phyloP scores from a whole-genome alignment of 352 stramenopile species.

The Phytophthora pinifolia region DNA sequence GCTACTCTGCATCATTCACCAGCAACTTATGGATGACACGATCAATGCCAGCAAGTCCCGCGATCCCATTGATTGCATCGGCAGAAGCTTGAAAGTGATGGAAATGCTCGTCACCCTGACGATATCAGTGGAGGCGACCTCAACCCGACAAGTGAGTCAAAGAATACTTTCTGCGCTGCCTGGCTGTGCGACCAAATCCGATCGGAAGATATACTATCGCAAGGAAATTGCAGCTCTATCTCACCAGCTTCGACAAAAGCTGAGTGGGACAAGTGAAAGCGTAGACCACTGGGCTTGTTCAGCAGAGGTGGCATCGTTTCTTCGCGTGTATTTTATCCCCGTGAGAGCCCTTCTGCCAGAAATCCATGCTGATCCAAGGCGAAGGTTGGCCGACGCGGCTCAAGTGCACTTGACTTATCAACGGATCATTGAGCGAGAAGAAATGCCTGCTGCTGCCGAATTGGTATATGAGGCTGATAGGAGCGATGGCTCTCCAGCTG shows the following conservation, averaged over 20 bases:
- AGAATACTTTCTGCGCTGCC: constrained; percentile 29
- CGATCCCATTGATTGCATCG: constrained; percentile 25
- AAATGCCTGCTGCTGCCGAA: background rate
- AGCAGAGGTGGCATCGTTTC: constrained; percentile 9
- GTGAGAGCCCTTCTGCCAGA: constrained; percentile 7
- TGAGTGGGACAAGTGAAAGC: background rate
- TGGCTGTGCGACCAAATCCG: constrained; percentile 1
- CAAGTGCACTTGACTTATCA: constrained; percentile 4
- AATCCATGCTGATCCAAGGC: background rate
- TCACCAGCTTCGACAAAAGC: constrained; percentile 1
- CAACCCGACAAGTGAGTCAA: constrained; percentile 11
- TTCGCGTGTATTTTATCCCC: constrained; percentile 18
- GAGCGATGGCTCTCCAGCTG: background rate
- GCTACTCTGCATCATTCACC: constrained; percentile 34
- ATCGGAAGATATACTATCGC: constrained; percentile 16
- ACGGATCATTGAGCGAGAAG: constrained; percentile 16
- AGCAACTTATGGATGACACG: constrained; percentile 22
- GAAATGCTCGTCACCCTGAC: constrained; percentile 30
- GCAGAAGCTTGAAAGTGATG: constrained; percentile 26
- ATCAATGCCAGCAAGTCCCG: background rate
- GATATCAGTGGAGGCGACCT: constrained; percentile 18
- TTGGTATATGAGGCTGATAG: background rate
- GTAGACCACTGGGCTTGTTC: constrained; percentile 22
- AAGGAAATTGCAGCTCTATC: constrained; percentile 19
- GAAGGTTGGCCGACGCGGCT: background rate